Base-by-base conservation (phyloP, 2,329 filamentous ascomycete genomes). In the Aschersonia sp. region DNA sequence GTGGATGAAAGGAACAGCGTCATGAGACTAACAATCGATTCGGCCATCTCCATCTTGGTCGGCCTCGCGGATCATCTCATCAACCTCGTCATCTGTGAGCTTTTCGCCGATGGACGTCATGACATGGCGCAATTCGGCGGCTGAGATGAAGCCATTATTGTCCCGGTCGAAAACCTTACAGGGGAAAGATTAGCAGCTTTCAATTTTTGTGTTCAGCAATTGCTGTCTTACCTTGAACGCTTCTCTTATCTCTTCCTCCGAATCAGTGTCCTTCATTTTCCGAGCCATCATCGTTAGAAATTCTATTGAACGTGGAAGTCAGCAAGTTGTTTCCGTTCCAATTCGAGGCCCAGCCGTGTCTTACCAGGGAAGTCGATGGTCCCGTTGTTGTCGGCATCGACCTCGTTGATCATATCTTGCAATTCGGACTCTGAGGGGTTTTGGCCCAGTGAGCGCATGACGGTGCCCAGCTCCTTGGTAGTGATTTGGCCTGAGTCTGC, bases 401-500 rank as follows among this genome's bases (percentile, higher is more conserved):
- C 86, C 72, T 92, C 86, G 70, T 92, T 91, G 73, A 92, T 92
- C 86, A 92, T 92, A 64, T 92, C 86, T 71, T 92, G 86, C 55
- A 92, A 74, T 70, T 92, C 86, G 51, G 85, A 89, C 73, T 92
- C 86, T 57, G 85, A 91, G 50, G 86, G 86, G 71, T 92, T 92
- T 70, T 92, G 86, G 61, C 86, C 86, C 51, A 92, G 77, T 49
- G 86, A 92, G 69, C 86, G 83, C 86, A 92, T 92, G 61, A 92
- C 86, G 48, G 86, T 92, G 57, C 86, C 86, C 58, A 92, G 72
- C 71, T 92, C 86, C 75, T 91, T 91, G 64, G 85, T 91, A 58
- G 86, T 92, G 70, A 92, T 92, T 75, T 91, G 85, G 66, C 86
- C 86, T 92, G 59, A 30, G 30, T 38, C 12, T 38, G 35, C 12